Evolutionary conservation across 2,329 filamentous ascomycete genomes (phyloP).

Genomic region (Clonostachys solani): DNA sequence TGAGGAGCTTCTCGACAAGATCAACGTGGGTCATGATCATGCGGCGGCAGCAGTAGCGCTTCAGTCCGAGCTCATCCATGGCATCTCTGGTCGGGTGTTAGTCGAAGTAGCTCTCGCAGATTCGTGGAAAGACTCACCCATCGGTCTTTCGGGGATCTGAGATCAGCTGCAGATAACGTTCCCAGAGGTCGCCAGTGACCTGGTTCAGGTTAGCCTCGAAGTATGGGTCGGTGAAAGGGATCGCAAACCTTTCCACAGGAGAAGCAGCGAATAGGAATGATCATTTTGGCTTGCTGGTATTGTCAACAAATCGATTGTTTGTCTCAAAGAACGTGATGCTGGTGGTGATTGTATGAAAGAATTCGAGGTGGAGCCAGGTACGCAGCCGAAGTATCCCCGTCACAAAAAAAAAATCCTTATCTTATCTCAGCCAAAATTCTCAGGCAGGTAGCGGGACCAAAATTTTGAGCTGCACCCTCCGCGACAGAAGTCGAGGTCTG

Average conservation of each 20-base stretch:
- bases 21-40: slow-evolving; percentile 99
- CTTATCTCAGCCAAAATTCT: slow-evolving; percentile 36
- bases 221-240: not conserved
- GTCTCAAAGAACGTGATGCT: not conserved
- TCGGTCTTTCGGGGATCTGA: slow-evolving; percentile 67
- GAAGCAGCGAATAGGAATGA: slow-evolving; percentile 97
- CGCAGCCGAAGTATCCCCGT: slow-evolving; percentile 6
- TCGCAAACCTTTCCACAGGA: slow-evolving; percentile 89
- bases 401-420: slow-evolving; percentile 21
- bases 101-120: slow-evolving; percentile 13
- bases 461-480: slow-evolving; percentile 20
- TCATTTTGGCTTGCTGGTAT: slow-evolving; percentile 60
- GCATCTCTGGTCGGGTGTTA: slow-evolving; percentile 62
- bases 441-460: slow-evolving; percentile 24
- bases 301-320: no score
- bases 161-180: slow-evolving; percentile 86
- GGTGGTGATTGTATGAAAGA: not conserved
- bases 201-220: slow-evolving; percentile 28
- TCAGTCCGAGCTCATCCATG: slow-evolving; percentile 90
- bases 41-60: slow-evolving; percentile 95
- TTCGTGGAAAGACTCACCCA: slow-evolving; percentile 46
- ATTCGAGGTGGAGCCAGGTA: slow-evolving; percentile 1
- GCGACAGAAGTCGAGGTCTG: not conserved
- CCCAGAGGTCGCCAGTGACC: slow-evolving; percentile 98
- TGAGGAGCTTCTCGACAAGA: slow-evolving; percentile 94